Evolutionary conservation across 306 rosid species (phyloP), one percentile per base, ranked within the genome.

Genomic region (Cicer yamashitae): DNA sequence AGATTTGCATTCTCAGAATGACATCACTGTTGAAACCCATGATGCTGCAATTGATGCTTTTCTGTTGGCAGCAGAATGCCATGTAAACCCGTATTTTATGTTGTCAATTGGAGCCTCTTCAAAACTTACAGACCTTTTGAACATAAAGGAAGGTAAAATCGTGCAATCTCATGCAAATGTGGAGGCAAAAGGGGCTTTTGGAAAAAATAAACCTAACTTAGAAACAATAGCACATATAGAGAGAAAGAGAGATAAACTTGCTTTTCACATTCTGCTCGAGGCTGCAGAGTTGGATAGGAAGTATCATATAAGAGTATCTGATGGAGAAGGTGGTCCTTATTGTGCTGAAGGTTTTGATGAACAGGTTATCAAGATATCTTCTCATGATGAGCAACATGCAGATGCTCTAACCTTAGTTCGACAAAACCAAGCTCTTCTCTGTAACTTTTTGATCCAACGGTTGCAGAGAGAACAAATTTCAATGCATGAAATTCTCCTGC

Each of bases 341-440:
- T 65, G 75, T 75, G 25, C 62, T 47, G 89, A 77, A 71, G 88
- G 82, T 65, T 78, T 85, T 78, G 97, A 87, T 83, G 97, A 89
- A 59, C 85, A 85, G 81, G 84, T 88, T 63, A 60, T 91, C 70
- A 76, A 75, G 85, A 74, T 91, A 82, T 87, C 96, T 77, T 75
- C 85, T 41, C 72, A 61, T 75, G 97, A 93, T 77, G 56, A 83
- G 20, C 88, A 87, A 70, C 77, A 82, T 70, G 89, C 89, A 2
- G 98, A 93, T 89, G 97, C 98, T 59, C 79, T 91, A 77, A 93
- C 98, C 77, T 77, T 91, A 83, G 97, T 93, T 82, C 87, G 98
- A 47, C 96, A 88, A 84, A 93, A 93, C 89, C 97, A 93, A 84
- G 88, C 91, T 75, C 82, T 93, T 74, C 81, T 93, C 60, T 91